Conservation (phyloP, 306 rosid genomes). For the Acacia melanoxylon region DNA sequence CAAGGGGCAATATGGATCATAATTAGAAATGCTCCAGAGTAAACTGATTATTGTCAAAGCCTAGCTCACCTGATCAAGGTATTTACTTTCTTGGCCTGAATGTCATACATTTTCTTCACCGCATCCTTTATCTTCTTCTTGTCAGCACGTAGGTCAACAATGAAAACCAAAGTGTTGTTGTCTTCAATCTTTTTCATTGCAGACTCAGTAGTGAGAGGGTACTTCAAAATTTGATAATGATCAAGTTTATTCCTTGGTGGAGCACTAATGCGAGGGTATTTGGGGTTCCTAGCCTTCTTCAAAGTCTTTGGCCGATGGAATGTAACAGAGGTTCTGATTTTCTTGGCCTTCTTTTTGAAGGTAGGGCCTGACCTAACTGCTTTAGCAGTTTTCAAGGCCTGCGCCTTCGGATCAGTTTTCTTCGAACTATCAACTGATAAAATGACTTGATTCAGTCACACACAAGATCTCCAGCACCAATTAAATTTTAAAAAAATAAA, state of each 20-base stretch:
- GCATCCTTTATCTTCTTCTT: constrained; percentile 91
- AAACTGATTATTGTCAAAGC: not conserved
- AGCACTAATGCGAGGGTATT: constrained; percentile 88
- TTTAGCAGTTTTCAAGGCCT: constrained; percentile 67
- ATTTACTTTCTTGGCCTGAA: constrained; percentile 86
- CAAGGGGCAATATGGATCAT: not conserved
- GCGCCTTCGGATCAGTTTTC: constrained; percentile 58
- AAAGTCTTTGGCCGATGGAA: constrained; percentile 75
- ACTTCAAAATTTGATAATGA: constrained; percentile 73
- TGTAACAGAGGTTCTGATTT: constrained; percentile 53
- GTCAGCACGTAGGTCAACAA: constrained; percentile 84
- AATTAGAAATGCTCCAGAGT: not conserved
- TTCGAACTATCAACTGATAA: constrained; percentile 54
- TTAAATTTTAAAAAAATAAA: not conserved
- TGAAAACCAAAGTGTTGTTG: constrained; percentile 82
- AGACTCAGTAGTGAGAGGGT: constrained; percentile 84
- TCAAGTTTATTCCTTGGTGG: constrained; percentile 85
- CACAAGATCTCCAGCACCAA: not conserved
- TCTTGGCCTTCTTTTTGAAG: constrained; percentile 61
- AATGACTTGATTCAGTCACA: not conserved
- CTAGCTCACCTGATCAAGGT: constrained; percentile 74
- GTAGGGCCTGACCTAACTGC: constrained; percentile 51
- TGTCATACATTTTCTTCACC: constrained; percentile 83
- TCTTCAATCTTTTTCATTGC: constrained; percentile 95
- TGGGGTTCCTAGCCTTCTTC: constrained; percentile 69